A percentile compares a stretch with the other conserved stretches of the same genome.
phyloP scores from a whole-genome alignment of 2,329 filamentous ascomycete species.

The Teratosphaeria zuluensis region DNA sequence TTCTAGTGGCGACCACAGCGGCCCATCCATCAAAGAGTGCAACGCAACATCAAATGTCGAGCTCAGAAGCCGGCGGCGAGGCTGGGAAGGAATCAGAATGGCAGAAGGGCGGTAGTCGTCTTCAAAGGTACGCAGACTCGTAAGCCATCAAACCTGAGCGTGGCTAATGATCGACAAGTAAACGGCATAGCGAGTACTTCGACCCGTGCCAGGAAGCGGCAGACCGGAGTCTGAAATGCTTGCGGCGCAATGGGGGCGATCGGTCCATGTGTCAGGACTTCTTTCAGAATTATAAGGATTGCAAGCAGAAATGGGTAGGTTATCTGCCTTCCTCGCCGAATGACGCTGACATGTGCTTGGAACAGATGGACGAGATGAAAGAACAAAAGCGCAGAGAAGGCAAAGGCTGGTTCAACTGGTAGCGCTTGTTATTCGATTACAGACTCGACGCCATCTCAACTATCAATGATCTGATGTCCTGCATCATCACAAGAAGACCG shows the following conservation, averaged over 20 bases:
- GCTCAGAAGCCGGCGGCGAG: conserved; percentile 1
- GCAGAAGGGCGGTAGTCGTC: conserved; percentile 28
- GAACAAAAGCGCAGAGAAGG: conserved; percentile 34
- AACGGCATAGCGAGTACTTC: conserved; percentile 79
- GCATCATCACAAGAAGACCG: too few species aligned
- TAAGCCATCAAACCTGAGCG: background rate
- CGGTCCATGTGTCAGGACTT: conserved; percentile 86
- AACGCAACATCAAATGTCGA: conserved; percentile 2
- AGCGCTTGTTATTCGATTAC: background rate
- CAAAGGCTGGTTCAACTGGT: conserved; percentile 22
- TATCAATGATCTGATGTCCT: too few species aligned
- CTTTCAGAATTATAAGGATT: conserved; percentile 94
- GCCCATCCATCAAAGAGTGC: background rate
- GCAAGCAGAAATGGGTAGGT: conserved; percentile 87
- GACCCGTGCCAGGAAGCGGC: conserved; percentile 95
- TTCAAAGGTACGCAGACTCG: conserved; percentile 27
- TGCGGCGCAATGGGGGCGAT: conserved; percentile 81
- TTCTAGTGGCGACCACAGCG: background rate
- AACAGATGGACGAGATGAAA: conserved; percentile 36
- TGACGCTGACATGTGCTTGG: background rate
- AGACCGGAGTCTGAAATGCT: conserved; percentile 70
- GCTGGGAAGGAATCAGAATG: conserved; percentile 18
- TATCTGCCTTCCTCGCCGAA: background rate
- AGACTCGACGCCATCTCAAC: too few species aligned
- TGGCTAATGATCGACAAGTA: conserved; percentile 45